Evolutionary conservation across 371 early-diverging fungal species (phyloP).

Genomic region (Syncephalastrum sp.): DNA sequence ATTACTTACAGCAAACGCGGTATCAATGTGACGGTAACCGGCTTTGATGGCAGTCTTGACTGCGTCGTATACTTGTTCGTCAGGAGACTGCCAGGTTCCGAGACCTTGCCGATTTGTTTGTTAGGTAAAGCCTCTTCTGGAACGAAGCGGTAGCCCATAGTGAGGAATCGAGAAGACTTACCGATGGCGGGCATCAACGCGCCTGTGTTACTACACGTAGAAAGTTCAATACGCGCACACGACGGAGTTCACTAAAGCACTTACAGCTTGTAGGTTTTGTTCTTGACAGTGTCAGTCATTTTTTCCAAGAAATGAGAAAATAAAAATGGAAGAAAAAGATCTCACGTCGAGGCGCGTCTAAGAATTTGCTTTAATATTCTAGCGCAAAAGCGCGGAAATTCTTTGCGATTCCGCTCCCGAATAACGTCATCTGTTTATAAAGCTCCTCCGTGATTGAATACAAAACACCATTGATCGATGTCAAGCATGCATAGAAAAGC

Average conservation of each 20-base stretch:
- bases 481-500: no score
- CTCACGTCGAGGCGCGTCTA: no score
- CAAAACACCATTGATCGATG: no score
- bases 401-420: no score
- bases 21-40: constrained; percentile 58
- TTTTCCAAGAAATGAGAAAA: background rate
- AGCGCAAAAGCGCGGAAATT: no score
- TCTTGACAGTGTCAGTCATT: constrained; percentile 3
- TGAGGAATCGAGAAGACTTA: background rate
- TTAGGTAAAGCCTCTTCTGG: no score
- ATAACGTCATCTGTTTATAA: no score
- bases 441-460: no score
- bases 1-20: constrained; percentile 42
- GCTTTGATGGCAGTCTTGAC: constrained; percentile 39
- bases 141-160: background rate
- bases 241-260: background rate
- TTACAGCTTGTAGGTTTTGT: constrained; percentile 19
- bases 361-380: no score
- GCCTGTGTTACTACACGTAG: constrained; percentile 36
- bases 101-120: constrained; percentile 21
- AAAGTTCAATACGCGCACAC: background rate
- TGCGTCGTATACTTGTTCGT: constrained; percentile 36
- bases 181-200: constrained; percentile 42
- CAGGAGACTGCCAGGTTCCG: constrained; percentile 50
- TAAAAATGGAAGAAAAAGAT: constrained; percentile 3